Evolutionary conservation across 2,329 filamentous ascomycete species (phyloP).

Genomic region (Aspergillus thermomutatus): DNA sequence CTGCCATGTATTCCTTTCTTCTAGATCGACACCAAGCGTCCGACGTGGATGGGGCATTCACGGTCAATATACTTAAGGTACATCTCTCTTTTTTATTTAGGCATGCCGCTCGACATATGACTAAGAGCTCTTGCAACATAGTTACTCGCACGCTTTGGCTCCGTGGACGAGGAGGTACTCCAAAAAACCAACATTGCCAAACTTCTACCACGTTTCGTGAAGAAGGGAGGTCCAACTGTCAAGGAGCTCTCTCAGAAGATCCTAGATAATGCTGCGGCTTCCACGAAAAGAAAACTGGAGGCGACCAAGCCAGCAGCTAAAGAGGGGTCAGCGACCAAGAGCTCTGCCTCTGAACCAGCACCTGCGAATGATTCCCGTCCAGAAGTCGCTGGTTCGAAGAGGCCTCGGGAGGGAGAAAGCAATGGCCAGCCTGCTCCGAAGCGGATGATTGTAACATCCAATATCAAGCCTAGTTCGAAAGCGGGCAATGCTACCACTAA

Average conservation of each 20-base stretch:
- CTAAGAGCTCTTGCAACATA: slow-evolving; percentile 30
- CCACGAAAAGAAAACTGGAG: slow-evolving; percentile 43
- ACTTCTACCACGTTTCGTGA: slow-evolving; percentile 55
- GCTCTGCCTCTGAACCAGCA: slow-evolving; percentile 8
- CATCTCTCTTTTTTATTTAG: slow-evolving; percentile 3
- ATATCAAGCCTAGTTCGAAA: slow-evolving; percentile 31
- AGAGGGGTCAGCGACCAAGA: slow-evolving; percentile 31
- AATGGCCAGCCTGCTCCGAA: slow-evolving; percentile 37
- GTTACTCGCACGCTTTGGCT: slow-evolving; percentile 54
- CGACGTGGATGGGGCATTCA: slow-evolving; percentile 45
- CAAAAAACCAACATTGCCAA: slow-evolving; percentile 60
- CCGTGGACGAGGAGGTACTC: slow-evolving; percentile 55
- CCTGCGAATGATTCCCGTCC: slow-evolving; percentile 12
- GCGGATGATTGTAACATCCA: slow-evolving; percentile 33
- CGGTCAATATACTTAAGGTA: slow-evolving; percentile 46
- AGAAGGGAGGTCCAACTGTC: slow-evolving; percentile 56
- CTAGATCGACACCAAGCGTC: slow-evolving; percentile 47
- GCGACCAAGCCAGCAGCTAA: slow-evolving; percentile 34
- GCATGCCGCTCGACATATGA: neutral
- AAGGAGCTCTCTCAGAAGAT: slow-evolving; percentile 56
- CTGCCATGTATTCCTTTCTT: slow-evolving; percentile 48
- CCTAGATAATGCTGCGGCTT: slow-evolving; percentile 45
- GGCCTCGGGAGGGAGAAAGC: slow-evolving; percentile 37
- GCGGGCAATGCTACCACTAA: slow-evolving; percentile 19
- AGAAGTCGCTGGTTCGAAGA: slow-evolving; percentile 35